Evolutionary conservation across 2,329 filamentous ascomycete species (phyloP).

Genomic region (Onygenales sp.): DNA sequence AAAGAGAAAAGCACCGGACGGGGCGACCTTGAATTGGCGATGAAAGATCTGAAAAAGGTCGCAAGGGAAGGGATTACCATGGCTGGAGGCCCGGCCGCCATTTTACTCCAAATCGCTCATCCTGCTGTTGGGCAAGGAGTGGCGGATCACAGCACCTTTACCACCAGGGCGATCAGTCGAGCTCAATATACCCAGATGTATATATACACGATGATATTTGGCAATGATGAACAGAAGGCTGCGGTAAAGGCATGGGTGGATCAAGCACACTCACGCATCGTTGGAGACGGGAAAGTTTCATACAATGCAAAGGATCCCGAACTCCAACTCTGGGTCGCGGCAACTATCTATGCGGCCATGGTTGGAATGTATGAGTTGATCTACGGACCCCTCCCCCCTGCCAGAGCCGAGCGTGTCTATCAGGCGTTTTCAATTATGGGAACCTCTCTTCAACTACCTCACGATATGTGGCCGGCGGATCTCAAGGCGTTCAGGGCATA

Average conservation of each 20-base stretch:
- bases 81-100: slow-evolving; percentile 25
- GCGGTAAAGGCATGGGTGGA: slow-evolving; percentile 7
- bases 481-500: not conserved
- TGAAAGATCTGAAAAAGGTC: slow-evolving; percentile 14
- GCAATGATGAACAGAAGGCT: slow-evolving; percentile 4
- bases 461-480: slow-evolving; percentile 7
- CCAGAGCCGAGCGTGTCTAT: slow-evolving; percentile 5
- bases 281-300: not conserved
- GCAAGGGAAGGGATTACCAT: slow-evolving; percentile 27
- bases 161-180: slow-evolving; percentile 14
- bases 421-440: slow-evolving; percentile 10
- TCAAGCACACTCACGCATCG: slow-evolving; percentile 7
- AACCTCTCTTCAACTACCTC: slow-evolving; percentile 9
- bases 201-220: slow-evolving; percentile 11
- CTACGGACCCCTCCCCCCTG: slow-evolving; percentile 6
- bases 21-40: not conserved
- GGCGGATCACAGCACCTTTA: slow-evolving; percentile 17
- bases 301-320: slow-evolving; percentile 10
- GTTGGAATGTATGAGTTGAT: slow-evolving; percentile 6
- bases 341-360: slow-evolving; percentile 7
- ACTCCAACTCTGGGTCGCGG: slow-evolving; percentile 11
- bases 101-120: slow-evolving; percentile 20
- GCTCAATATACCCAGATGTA: slow-evolving; percentile 17
- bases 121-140: slow-evolving; percentile 17
- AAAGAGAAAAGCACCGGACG: not conserved